Percentiles rank a stretch among this genome's conserved stretches.
Evolutionary conservation across 192 early-diverging fungal species (phyloP).

Genomic region (Entomortierella beljakovae): DNA sequence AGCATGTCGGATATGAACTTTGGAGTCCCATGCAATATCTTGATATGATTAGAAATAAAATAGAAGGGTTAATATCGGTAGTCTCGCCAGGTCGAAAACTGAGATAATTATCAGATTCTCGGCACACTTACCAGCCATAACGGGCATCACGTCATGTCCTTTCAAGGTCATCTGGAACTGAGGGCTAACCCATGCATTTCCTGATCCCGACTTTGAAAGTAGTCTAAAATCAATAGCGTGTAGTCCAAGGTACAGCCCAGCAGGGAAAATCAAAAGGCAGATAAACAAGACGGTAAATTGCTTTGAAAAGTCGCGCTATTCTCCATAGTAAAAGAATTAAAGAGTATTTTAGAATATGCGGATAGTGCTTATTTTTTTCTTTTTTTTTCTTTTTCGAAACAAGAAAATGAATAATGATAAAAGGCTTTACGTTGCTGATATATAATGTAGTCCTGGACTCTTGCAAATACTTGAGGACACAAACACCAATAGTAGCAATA

Average conservation of each 20-base stretch:
- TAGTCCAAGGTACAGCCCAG: conserved; percentile 80
- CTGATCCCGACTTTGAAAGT: conserved; percentile 83
- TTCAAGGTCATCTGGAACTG: conserved; percentile 86
- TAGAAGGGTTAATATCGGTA: too few species aligned
- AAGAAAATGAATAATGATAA: not conserved
- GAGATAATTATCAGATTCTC: too few species aligned
- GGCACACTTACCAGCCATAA: conserved; percentile 64
- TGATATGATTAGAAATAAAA: conserved; percentile 5
- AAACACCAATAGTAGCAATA: conserved; percentile 85
- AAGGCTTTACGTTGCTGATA: conserved; percentile 58
- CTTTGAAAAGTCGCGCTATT: conserved; percentile 52
- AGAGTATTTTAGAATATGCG: not conserved
- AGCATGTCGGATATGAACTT: conserved; percentile 73
- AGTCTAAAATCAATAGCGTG: conserved; percentile 91
- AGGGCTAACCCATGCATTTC: conserved; percentile 91
- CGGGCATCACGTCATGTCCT: conserved; percentile 69
- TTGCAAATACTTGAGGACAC: conserved; percentile 88
- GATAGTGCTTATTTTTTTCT: not conserved
- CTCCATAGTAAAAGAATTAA: not conserved
- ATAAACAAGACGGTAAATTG: conserved; percentile 88
- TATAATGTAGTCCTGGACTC: conserved; percentile 78
- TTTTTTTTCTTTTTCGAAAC: not conserved
- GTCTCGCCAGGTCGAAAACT: too few species aligned
- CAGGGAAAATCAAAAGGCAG: conserved; percentile 85
- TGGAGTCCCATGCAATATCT: conserved; percentile 76